Base-by-base conservation (phyloP, 2,329 filamentous ascomycete genomes). In the Ophiostoma montium region DNA sequence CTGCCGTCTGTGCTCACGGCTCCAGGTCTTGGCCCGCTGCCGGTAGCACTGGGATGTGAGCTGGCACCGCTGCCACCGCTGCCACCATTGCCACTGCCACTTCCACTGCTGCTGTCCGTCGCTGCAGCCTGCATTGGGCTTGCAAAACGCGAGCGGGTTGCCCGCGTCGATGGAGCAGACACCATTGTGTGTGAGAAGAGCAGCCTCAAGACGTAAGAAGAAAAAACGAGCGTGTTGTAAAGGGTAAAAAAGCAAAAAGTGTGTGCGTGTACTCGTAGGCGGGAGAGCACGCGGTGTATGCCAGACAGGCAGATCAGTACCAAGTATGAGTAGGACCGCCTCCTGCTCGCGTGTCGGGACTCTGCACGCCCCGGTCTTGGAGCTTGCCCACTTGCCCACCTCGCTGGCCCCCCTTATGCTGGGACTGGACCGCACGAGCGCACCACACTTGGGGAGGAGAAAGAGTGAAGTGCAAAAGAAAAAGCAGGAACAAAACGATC, bases 81-180 rank as follows among this genome's bases (percentile, higher is more conserved):
- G 13, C 3, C 13, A 15, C 9, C 31, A 33, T 11, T 33, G 31
- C 10, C 31, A 33, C 10, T 42, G 39, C 5, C 32, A n/a, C 23
- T 21, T 16, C 19, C 35, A 3, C 15, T 31, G 47, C 27, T 15
- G 11, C 42, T 36, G 33, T 21, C 27, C 60, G 30, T 51, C 10
- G 32, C n/a, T 2, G 33, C 38, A 11, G 41, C 31, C 42, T 33
- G 65, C 47, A 68, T 66, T 27, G 75, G 75, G 57, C 75, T 78
- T 53, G 75, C 76, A 57, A 69, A 75, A 49, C 75, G 72, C 63
- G 75, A 77, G 63, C 75, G 69, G 56, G 71, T 67, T 50, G 70
- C 64, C 63, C 72, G 65, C 54, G 68, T 70, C 58, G 63, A 69
- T 53, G 67, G 65, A 59, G 66, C 67, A 47, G 48, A 47, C 32